Conservation (phyloP, 2,329 filamentous ascomycete genomes). For the Fusarium sublunatum region DNA sequence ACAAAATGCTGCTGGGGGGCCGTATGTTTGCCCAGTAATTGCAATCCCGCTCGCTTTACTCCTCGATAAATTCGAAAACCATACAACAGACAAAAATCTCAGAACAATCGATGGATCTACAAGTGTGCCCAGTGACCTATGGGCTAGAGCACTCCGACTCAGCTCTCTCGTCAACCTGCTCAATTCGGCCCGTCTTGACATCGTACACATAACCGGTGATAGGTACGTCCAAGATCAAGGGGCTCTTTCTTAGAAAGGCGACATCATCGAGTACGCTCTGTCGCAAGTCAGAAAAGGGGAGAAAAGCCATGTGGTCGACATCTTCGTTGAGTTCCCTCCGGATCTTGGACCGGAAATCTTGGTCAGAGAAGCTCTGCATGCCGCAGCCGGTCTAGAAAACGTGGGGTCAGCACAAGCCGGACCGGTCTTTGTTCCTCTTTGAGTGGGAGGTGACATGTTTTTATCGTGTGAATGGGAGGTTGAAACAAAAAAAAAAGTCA, state of each 20-base stretch:
- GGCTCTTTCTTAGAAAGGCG: conserved; percentile 67
- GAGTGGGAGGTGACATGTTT: conserved; percentile 3
- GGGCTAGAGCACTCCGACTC: conserved; percentile 34
- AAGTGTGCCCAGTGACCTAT: fast-evolving
- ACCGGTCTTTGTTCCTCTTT: conserved; percentile 24
- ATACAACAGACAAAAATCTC: not conserved
- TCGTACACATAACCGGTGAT: conserved; percentile 83
- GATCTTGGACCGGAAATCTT: conserved; percentile 66
- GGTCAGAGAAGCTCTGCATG: conserved; percentile 77
- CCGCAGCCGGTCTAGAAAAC: conserved; percentile 53
- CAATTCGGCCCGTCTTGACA: conserved; percentile 74
- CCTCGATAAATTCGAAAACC: not conserved
- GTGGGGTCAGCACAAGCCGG: conserved; percentile 36
- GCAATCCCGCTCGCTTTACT: conserved; percentile 8
- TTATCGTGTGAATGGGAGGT: not conserved
- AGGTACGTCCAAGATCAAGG: conserved; percentile 69
- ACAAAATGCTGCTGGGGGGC: too few relatives aligned
- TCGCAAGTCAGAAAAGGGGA: conserved; percentile 73
- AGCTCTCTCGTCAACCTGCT: conserved; percentile 42
- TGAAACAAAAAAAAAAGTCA: not conserved
- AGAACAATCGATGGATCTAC: not conserved
- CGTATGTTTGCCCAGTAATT: conserved; percentile 1
- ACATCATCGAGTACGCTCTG: conserved; percentile 75
- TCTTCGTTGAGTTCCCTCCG: conserved; percentile 67
- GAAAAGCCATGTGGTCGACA: conserved; percentile 68